Conservation (phyloP, 106 monocot genomes). For the Iris macrosiphon region DNA sequence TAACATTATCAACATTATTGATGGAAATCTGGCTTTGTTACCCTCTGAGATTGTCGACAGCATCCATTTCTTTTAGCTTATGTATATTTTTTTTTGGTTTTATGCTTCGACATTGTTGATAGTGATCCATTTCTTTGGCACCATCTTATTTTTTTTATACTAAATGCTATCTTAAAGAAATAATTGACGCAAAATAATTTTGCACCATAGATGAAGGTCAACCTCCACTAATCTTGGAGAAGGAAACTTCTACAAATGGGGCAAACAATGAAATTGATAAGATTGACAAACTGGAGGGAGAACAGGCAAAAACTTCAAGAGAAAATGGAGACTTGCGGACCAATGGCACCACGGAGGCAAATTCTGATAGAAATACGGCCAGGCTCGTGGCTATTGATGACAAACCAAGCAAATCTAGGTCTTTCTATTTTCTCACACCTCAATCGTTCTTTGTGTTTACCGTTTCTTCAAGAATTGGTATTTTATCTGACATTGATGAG, state of each 20-base stretch:
- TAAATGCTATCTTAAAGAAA: too few relatives aligned
- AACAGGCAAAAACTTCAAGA: constrained; percentile 19
- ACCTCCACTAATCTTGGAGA: constrained; percentile 11
- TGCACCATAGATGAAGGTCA: constrained; percentile 25
- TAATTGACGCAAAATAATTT: constrained; percentile 1
- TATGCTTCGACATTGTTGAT: too few relatives aligned
- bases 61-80: too few relatives aligned
- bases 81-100: too few relatives aligned
- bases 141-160: too few relatives aligned
- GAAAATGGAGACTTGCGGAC: constrained; percentile 67
- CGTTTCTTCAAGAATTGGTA: constrained; percentile 14
- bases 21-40: too few relatives aligned
- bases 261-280: constrained; percentile 16
- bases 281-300: constrained; percentile 16
- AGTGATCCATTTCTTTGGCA: too few relatives aligned
- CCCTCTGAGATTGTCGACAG: too few relatives aligned
- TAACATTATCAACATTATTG: too few relatives aligned
- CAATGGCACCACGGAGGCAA: constrained; percentile 54
- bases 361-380: constrained; percentile 29
- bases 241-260: constrained; percentile 16
- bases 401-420: constrained; percentile 62
- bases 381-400: constrained; percentile 9
- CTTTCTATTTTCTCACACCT: constrained; percentile 16
- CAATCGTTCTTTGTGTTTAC: constrained; percentile 27
- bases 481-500: constrained; percentile 39